phyloP scores from a whole-genome alignment of 1,284 basidiomycete species.

The Malassezia japonica region DNA sequence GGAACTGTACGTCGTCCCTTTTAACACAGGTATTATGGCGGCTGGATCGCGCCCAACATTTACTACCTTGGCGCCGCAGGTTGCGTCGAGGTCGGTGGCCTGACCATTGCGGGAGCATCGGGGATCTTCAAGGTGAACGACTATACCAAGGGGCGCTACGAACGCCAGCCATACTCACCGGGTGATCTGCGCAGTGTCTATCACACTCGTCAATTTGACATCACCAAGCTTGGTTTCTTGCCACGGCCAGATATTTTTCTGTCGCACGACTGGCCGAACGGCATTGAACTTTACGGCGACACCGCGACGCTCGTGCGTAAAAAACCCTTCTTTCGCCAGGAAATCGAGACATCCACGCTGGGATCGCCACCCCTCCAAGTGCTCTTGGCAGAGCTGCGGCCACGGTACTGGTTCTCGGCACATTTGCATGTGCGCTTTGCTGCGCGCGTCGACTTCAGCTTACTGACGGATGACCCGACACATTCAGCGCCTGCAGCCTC shows the following conservation, averaged over 20 bases:
- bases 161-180: slow-evolving; percentile 61
- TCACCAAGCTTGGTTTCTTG: slow-evolving; percentile 70
- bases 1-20: slow-evolving; percentile 66
- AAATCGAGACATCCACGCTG: slow-evolving; percentile 60
- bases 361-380: slow-evolving; percentile 82
- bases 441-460: slow-evolving; percentile 15
- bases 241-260: slow-evolving; percentile 62
- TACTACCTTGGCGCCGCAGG: slow-evolving; percentile 92
- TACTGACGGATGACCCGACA: background rate
- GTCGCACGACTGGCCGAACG: slow-evolving; percentile 92
- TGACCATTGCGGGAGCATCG: slow-evolving; percentile 78
- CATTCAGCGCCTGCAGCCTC: background rate
- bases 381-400: slow-evolving; percentile 64
- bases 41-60: slow-evolving; percentile 80
- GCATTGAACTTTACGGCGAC: slow-evolving; percentile 74
- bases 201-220: slow-evolving; percentile 77
- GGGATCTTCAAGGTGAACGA: slow-evolving; percentile 83
- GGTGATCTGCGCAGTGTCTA: slow-evolving; percentile 73
- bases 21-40: slow-evolving; percentile 37
- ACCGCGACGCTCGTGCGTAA: slow-evolving; percentile 58
- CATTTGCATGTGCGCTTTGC: slow-evolving; percentile 73
- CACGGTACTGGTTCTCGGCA: slow-evolving; percentile 89
- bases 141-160: slow-evolving; percentile 54
- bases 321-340: slow-evolving; percentile 72
- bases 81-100: slow-evolving; percentile 66